Evolutionary conservation across 345 rosid species (phyloP).

Genomic region (Bretschneidera sinensis): DNA sequence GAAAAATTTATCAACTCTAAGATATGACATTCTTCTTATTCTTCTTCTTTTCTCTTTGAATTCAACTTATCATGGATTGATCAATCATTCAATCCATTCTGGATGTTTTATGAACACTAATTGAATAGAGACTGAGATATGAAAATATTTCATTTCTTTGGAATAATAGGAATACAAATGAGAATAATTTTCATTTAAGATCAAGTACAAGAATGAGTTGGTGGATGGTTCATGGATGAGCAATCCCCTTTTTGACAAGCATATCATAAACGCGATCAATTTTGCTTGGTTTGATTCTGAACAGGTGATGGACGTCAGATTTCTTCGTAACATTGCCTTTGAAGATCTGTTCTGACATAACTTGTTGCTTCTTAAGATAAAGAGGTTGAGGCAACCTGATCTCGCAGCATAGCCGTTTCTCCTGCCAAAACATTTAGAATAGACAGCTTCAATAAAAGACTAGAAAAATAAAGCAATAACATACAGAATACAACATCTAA

Average conservation of each 20-base stretch:
- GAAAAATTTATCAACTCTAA: too few relatives aligned
- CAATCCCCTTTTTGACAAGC: slow-evolving; percentile 92
- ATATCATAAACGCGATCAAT: slow-evolving; percentile 83
- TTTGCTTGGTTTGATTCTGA: slow-evolving; percentile 76
- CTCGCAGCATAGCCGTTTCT: slow-evolving; percentile 80
- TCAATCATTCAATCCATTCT: too few relatives aligned
- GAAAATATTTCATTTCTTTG: too few relatives aligned
- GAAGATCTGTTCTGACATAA: slow-evolving; percentile 70
- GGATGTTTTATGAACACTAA: too few relatives aligned
- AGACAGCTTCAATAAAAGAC: not conserved
- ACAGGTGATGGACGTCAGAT: slow-evolving; percentile 67
- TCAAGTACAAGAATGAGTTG: slow-evolving; percentile 1
- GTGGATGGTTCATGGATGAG: slow-evolving; percentile 35
- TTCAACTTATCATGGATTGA: too few relatives aligned
- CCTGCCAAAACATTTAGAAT: slow-evolving; percentile 44
- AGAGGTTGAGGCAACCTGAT: slow-evolving; percentile 64
- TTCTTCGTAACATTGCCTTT: slow-evolving; percentile 68
- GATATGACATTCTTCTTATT: too few relatives aligned
- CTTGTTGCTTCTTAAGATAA: slow-evolving; percentile 83
- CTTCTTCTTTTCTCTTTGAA: too few relatives aligned
- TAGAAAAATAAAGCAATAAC: not conserved
- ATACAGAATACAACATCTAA: too few relatives aligned
- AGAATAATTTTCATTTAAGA: too few relatives aligned
- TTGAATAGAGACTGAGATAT: too few relatives aligned
- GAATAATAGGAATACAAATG: too few relatives aligned